Conservation (phyloP, 371 early-diverging fungal species). For the Amoeboaphelidium occidentale region DNA sequence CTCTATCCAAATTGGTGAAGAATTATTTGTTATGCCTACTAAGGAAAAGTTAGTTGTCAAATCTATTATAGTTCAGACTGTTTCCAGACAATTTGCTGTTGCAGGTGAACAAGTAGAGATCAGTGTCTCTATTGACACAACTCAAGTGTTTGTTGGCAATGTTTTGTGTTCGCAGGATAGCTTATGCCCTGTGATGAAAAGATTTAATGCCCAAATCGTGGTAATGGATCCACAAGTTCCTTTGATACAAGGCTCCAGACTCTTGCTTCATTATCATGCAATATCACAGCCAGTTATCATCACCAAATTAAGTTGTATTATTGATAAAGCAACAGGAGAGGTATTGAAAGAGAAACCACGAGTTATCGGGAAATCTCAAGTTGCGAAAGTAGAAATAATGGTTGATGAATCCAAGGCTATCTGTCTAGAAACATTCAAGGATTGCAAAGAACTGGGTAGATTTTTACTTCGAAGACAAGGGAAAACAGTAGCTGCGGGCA, state of each 20-base stretch:
- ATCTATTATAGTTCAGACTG: constrained; percentile 13
- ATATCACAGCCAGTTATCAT: constrained; percentile 48
- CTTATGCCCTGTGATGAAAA: background rate
- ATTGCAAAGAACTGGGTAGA: constrained; percentile 63
- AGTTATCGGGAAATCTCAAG: constrained; percentile 42
- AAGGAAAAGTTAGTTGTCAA: constrained; percentile 48
- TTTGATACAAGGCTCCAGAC: background rate
- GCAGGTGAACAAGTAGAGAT: background rate
- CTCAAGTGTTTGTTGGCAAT: background rate
- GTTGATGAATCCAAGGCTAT: constrained; percentile 26
- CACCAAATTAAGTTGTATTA: constrained; percentile 31
- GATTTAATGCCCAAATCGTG: background rate
- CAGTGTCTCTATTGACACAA: background rate
- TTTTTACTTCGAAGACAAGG: constrained; percentile 61
- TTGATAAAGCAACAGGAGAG: constrained; percentile 64
- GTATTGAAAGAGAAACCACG: constrained; percentile 54
- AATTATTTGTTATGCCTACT: constrained; percentile 51
- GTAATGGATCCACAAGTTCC: background rate
- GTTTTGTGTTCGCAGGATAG: background rate
- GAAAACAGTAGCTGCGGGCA: constrained; percentile 74
- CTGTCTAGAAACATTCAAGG: constrained; percentile 57
- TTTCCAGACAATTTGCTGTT: background rate
- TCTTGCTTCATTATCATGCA: constrained; percentile 44
- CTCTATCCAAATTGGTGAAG: constrained; percentile 57
- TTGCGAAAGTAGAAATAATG: constrained; percentile 58